Conservation (phyloP, 306 rosid species). For the Inga laurina region DNA sequence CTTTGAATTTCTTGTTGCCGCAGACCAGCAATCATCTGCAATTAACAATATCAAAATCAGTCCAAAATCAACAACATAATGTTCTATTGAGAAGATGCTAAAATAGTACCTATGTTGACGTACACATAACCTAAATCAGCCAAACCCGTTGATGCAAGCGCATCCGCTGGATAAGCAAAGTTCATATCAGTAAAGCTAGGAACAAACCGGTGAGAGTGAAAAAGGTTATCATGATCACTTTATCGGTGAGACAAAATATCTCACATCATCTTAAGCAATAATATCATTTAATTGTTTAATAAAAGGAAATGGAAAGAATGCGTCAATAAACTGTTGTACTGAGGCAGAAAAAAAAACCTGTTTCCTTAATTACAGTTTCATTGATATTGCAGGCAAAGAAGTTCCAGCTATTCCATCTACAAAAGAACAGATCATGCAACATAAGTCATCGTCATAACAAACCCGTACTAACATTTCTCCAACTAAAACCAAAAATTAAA, state of each 20-base stretch:
- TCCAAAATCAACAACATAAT: constrained; percentile 19
- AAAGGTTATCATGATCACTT: background rate
- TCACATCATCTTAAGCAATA: background rate
- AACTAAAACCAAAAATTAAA: background rate
- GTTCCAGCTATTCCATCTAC: constrained; percentile 99
- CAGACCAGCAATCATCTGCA: constrained; percentile 98
- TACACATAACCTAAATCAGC: constrained; percentile 84
- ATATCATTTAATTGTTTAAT: background rate
- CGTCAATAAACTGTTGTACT: background rate
- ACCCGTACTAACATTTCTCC: background rate
- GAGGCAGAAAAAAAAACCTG: constrained; percentile 52
- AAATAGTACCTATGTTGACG: constrained; percentile 77
- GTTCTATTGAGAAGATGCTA: constrained; percentile 14
- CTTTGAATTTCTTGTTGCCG: constrained; percentile 51
- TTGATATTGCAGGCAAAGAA: constrained; percentile 92
- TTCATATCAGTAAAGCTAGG: constrained; percentile 30
- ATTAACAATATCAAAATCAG: constrained; percentile 26
- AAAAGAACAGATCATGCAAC: constrained; percentile 17
- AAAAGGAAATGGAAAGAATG: constrained; percentile 2
- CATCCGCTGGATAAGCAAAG: constrained; percentile 77
- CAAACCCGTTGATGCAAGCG: constrained; percentile 81
- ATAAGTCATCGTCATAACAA: background rate
- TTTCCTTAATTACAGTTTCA: constrained; percentile 85
- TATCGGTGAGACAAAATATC: constrained; percentile 20
- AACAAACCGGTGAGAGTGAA: background rate